Evolutionary conservation across 495 filamentous ascomycete species (phyloP).

Genomic region (Podospora fimiseda): DNA sequence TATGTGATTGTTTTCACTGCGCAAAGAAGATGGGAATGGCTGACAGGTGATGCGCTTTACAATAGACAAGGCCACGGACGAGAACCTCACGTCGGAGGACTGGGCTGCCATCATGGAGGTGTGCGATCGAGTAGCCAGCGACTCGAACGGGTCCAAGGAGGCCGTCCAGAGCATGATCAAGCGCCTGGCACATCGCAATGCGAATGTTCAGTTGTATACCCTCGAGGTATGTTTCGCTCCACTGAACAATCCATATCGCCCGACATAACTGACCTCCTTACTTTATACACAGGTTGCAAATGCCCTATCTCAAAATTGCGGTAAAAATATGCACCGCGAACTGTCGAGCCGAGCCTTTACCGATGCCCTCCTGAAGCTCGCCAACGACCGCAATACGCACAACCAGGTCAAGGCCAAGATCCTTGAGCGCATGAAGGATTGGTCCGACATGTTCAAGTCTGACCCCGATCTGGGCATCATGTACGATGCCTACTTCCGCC

Average conservation of each 20-base stretch:
- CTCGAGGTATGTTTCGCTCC: constrained; percentile 60
- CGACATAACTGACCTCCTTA: not conserved
- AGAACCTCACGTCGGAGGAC: constrained; percentile 96
- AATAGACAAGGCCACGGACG: constrained; percentile 93
- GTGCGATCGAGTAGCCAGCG: constrained; percentile 75
- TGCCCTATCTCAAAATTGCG: constrained; percentile 92
- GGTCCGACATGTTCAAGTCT: constrained; percentile 87
- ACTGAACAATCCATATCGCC: not conserved
- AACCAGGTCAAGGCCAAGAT: constrained; percentile 96
- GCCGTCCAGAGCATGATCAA: constrained; percentile 93
- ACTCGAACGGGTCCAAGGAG: constrained; percentile 69
- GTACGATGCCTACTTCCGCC: constrained; percentile 86
- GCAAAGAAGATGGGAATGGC: not conserved
- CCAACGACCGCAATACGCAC: constrained; percentile 91
- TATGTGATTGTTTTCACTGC: constrained; percentile 25
- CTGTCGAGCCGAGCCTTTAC: constrained; percentile 92
- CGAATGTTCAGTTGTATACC: constrained; percentile 98
- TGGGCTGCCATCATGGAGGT: constrained; percentile 99
- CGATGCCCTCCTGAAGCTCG: constrained; percentile 84
- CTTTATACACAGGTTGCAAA: constrained; percentile 63
- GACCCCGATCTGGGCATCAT: constrained; percentile 95
- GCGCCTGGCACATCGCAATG: constrained; percentile 90
- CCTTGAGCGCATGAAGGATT: constrained; percentile 90
- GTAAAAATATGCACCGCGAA: constrained; percentile 83
- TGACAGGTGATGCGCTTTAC: constrained; percentile 6